Evolutionary conservation across 2,329 filamentous ascomycete genomes (phyloP).

Genomic region (Colletotrichum spinosum): DNA sequence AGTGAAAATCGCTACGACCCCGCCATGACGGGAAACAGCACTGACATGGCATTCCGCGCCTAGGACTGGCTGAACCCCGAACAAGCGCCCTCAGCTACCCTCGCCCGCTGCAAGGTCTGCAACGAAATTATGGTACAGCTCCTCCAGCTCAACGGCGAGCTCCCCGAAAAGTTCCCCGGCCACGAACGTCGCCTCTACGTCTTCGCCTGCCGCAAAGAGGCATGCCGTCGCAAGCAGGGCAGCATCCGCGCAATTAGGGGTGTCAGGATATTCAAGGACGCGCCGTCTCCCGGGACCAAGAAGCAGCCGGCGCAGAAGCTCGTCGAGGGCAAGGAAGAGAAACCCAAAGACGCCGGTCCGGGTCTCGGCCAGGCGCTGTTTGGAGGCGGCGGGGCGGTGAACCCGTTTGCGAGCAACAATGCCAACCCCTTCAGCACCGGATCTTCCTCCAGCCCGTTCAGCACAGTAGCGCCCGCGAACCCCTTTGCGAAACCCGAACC

Average conservation of each 20-base stretch:
- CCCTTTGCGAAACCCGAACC: slow-evolving; percentile 45
- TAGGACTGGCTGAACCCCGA: slow-evolving; percentile 87
- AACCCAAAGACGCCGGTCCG: slow-evolving; percentile 48
- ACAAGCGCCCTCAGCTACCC: slow-evolving; percentile 76
- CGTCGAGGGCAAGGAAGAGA: slow-evolving; percentile 48
- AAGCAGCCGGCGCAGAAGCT: slow-evolving; percentile 47
- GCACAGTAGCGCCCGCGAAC: slow-evolving; percentile 44
- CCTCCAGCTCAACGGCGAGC: slow-evolving; percentile 90
- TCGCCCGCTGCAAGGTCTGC: slow-evolving; percentile 90
- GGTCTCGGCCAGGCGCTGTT: slow-evolving; percentile 77
- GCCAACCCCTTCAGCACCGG: slow-evolving; percentile 41
- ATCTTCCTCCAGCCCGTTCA: slow-evolving; percentile 57
- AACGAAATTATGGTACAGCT: slow-evolving; percentile 85
- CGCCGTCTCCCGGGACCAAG: slow-evolving; percentile 42
- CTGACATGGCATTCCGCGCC: not conserved
- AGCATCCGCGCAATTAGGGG: slow-evolving; percentile 82
- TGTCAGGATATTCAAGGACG: slow-evolving; percentile 65
- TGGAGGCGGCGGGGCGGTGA: slow-evolving; percentile 59
- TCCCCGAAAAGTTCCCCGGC: slow-evolving; percentile 86
- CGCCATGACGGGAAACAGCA: not conserved
- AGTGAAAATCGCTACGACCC: not conserved
- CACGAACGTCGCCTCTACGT: slow-evolving; percentile 92
- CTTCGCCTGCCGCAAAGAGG: slow-evolving; percentile 81
- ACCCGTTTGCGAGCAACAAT: slow-evolving; percentile 69
- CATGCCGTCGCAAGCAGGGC: slow-evolving; percentile 84